Evolutionary conservation across 106 monocot species (phyloP).

Genomic region (Phalaenopsis aphrodite): DNA sequence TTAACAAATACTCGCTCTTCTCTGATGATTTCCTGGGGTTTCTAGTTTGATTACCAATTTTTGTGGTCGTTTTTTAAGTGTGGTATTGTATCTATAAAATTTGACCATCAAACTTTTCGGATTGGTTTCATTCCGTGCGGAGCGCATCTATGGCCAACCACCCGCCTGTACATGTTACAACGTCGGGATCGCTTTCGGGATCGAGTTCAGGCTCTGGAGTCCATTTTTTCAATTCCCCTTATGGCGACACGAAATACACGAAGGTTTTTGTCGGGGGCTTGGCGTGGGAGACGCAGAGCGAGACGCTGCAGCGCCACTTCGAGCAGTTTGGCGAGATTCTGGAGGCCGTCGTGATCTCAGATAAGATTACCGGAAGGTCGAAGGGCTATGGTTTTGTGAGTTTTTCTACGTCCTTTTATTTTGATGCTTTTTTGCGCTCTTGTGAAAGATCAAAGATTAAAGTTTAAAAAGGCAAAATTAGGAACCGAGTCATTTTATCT

Average conservation of each 20-base stretch:
- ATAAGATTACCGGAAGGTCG: conserved; percentile 44
- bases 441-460: neutral
- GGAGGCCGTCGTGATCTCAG: conserved; percentile 54
- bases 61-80: neutral
- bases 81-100: neutral
- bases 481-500: too few relatives aligned
- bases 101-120: neutral
- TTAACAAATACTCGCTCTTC: neutral
- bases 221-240: conserved; percentile 5
- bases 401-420: neutral
- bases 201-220: conserved; percentile 4
- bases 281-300: conserved; percentile 1
- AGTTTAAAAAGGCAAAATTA: too few relatives aligned
- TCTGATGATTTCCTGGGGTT: neutral
- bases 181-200: neutral
- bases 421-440: neutral
- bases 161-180: neutral
- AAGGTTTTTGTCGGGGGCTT: conserved; percentile 48
- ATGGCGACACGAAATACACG: conserved; percentile 35
- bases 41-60: neutral
- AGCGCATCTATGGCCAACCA: conserved; percentile 4
- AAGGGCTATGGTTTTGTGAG: conserved; percentile 55
- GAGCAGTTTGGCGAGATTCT: conserved; percentile 60
- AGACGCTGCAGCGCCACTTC: conserved; percentile 36
- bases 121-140: neutral